Percentiles rank a stretch among this genome's conserved stretches.
These are phyloP conservation scores for Penicillium herquei DNA, from an alignment of 495 filamentous ascomycete species.

Conservation along the genomic window DNA sequence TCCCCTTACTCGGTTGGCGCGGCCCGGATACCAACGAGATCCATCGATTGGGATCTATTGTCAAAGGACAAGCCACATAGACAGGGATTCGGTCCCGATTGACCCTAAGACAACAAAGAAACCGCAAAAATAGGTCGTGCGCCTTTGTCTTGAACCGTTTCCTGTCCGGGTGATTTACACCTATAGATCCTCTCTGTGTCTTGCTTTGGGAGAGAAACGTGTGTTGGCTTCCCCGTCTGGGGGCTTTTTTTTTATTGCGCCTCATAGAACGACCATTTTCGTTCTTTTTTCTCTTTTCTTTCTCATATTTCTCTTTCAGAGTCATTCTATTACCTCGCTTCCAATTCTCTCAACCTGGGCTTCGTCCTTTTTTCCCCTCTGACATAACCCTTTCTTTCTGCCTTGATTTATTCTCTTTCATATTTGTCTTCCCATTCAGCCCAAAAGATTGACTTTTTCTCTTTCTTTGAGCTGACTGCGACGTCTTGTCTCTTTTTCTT, in stretches of 20 bases:
- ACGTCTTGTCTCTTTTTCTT: conserved; percentile 9
- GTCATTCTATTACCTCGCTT: not conserved
- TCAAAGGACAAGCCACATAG: conserved; percentile 28
- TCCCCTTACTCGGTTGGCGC: conserved; percentile 28
- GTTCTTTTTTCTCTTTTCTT: conserved; percentile 13
- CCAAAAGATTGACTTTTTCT: conserved; percentile 3
- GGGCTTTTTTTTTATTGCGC: conserved; percentile 5
- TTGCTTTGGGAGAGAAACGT: not conserved
- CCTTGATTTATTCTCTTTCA: conserved; percentile 6
- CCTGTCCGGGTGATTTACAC: not conserved
- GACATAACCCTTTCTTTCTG: too few species aligned
- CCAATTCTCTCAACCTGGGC: not conserved
- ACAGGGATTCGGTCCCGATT: conserved; percentile 11
- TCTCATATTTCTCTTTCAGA: not conserved
- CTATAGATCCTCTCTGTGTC: not conserved
- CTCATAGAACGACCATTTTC: not conserved
- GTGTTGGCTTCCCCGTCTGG: conserved; percentile 7
- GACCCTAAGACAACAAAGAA: conserved; percentile 19
- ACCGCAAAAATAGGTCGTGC: conserved; percentile 16
- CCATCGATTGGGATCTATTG: conserved; percentile 22
- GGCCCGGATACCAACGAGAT: conserved; percentile 8
- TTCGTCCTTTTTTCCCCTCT: conserved; percentile 1
- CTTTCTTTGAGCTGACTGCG: not conserved
- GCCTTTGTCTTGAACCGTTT: conserved; percentile 17
- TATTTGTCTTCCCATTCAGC: conserved; percentile 1